A percentile compares a stretch with the other conserved stretches of the same genome.
These are phyloP conservation scores for Pharnaceum exiguum DNA, from an alignment of 148 eudicot genomes.

Conservation along the genomic window DNA sequence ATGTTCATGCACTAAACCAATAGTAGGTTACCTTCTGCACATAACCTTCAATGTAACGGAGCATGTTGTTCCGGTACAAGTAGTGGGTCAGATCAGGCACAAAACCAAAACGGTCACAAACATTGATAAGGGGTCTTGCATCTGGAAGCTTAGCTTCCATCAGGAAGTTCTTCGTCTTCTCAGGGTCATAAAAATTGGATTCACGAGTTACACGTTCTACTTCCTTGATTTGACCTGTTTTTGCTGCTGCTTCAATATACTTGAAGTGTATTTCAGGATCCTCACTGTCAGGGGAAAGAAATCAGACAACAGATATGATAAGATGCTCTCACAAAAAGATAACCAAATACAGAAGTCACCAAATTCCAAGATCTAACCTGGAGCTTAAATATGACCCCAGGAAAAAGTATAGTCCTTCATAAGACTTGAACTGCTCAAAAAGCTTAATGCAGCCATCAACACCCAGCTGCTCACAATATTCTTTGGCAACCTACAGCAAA, in stretches of 20 bases:
- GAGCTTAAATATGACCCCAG: slow-evolving; percentile 92
- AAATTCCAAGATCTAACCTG: slow-evolving; percentile 51
- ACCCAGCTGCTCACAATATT: slow-evolving; percentile 89
- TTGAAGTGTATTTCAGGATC: slow-evolving; percentile 95
- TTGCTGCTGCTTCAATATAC: slow-evolving; percentile 97
- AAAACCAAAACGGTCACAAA: slow-evolving; percentile 92
- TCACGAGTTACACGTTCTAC: slow-evolving; percentile 97
- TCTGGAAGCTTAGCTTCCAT: slow-evolving; percentile 99
- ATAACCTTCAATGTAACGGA: slow-evolving; percentile 96
- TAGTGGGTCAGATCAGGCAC: slow-evolving; percentile 97
- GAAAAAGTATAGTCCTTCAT: slow-evolving; percentile 93
- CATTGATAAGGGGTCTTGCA: slow-evolving; percentile 94
- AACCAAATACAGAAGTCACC: neutral
- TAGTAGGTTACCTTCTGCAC: slow-evolving; percentile 71
- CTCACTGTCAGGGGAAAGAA: slow-evolving; percentile 51
- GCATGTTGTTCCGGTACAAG: slow-evolving; percentile 87
- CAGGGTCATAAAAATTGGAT: slow-evolving; percentile 88
- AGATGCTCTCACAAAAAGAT: neutral
- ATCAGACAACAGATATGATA: neutral
- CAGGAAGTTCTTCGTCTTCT: slow-evolving; percentile 88
- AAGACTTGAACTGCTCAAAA: slow-evolving; percentile 94
- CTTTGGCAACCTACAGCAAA: slow-evolving; percentile 84
- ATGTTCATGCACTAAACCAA: neutral
- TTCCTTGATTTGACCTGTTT: slow-evolving; percentile 98
- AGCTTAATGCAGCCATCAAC: slow-evolving; percentile 84